Conservation (phyloP, 2,329 filamentous ascomycete genomes). For the Curvularia lunata region DNA sequence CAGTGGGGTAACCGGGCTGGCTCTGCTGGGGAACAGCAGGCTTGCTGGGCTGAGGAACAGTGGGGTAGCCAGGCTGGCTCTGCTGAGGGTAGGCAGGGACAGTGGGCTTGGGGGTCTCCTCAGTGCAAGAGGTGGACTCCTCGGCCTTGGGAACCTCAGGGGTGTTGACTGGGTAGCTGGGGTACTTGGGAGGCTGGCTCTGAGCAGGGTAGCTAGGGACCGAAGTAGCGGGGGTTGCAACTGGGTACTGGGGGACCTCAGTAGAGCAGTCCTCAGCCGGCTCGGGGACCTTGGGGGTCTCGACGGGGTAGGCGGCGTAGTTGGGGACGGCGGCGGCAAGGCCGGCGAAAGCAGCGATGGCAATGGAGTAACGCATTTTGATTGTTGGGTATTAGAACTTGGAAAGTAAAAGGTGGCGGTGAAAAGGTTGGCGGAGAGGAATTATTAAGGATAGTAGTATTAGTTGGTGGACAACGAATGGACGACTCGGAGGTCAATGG, state of each 20-base stretch:
- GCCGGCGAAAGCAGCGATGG: slow-evolving; percentile 42
- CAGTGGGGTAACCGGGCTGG: not conserved
- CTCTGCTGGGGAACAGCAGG: slow-evolving; percentile 1
- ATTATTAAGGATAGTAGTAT: slow-evolving; percentile 51
- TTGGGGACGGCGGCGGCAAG: slow-evolving; percentile 41
- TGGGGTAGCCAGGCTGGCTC: not conserved
- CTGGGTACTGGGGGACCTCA: slow-evolving; percentile 19
- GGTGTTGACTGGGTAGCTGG: slow-evolving; percentile 1
- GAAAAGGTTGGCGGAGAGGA: slow-evolving; percentile 25
- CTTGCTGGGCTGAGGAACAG: slow-evolving; percentile 1
- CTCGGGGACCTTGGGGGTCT: slow-evolving; percentile 12
- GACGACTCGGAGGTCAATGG: slow-evolving; percentile 51
- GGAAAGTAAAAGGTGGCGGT: slow-evolving; percentile 27
- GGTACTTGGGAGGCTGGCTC: slow-evolving; percentile 16
- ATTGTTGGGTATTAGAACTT: slow-evolving; percentile 43
- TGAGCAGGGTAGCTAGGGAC: not conserved
- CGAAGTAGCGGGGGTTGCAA: not conserved
- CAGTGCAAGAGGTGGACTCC: not conserved
- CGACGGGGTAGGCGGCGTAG: slow-evolving; percentile 32
- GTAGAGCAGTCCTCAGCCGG: slow-evolving; percentile 12
- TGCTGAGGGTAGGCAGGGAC: not conserved
- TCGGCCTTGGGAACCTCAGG: not conserved
- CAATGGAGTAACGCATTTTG: slow-evolving; percentile 51
- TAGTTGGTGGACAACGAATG: slow-evolving; percentile 51
- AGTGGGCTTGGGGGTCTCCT: not conserved